These are phyloP conservation scores for Populus ilicifolia DNA, from an alignment of 345 rosid species.

Conservation along the genomic window DNA sequence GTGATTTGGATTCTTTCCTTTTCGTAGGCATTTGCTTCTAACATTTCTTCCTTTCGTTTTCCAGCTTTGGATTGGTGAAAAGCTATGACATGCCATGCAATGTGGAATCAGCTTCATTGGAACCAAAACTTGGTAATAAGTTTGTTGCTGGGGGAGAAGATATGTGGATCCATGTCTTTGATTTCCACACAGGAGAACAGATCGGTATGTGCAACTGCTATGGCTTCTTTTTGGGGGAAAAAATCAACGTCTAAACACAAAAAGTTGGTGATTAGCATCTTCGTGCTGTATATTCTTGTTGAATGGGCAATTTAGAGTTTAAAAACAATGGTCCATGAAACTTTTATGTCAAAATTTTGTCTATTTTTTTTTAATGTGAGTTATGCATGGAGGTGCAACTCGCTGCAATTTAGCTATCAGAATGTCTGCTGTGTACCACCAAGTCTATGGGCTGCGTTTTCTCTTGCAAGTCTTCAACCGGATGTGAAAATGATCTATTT, in stretches of 20 bases:
- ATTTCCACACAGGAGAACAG: slow-evolving; percentile 81
- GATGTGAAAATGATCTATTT: background rate
- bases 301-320: background rate
- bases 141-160: slow-evolving; percentile 90
- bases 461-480: background rate
- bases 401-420: background rate
- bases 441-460: background rate
- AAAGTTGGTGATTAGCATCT: background rate
- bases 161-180: slow-evolving; percentile 76
- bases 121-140: slow-evolving; percentile 74
- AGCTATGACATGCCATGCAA: slow-evolving; percentile 86
- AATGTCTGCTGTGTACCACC: background rate
- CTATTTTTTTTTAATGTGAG: background rate
- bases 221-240: background rate
- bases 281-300: background rate
- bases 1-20: background rate
- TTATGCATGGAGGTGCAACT: background rate
- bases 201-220: slow-evolving; percentile 39
- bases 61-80: slow-evolving; percentile 85
- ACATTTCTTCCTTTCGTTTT: slow-evolving; percentile 7
- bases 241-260: background rate
- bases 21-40: background rate
- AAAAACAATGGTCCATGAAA: background rate
- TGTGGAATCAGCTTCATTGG: slow-evolving; percentile 74
- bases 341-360: no score